Percentiles rank a stretch among this genome's conserved stretches.
phyloP scores from a whole-genome alignment of 2,329 filamentous ascomycete genomes.

The Pseudocercospora fijiensis region DNA sequence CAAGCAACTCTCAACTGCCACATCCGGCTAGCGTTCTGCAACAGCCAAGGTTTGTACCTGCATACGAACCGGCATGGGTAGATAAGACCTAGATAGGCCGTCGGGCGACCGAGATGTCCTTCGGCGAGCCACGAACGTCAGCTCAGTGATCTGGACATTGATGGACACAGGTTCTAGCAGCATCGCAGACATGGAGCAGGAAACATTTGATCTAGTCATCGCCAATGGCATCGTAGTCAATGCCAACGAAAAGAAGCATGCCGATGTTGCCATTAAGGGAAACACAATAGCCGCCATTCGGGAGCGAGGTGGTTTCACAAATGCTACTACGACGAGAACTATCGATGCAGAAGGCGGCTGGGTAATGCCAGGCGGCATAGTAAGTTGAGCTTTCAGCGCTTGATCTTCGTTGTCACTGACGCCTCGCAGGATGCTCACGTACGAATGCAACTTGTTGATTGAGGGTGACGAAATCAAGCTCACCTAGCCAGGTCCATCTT shows the following conservation, averaged over 20 bases:
- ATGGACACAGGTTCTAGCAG: neutral
- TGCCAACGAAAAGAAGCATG: slow-evolving; percentile 40
- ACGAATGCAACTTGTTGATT: neutral
- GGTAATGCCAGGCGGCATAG: slow-evolving; percentile 41
- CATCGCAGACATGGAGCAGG: slow-evolving; percentile 1
- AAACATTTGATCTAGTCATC: slow-evolving; percentile 41
- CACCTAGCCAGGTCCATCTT: slow-evolving; percentile 45
- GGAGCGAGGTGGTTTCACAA: slow-evolving; percentile 36
- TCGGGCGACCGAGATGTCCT: neutral
- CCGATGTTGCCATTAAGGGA: slow-evolving; percentile 47
- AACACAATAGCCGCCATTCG: slow-evolving; percentile 43
- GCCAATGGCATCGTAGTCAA: slow-evolving; percentile 47
- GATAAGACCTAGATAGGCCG: slow-evolving; percentile 14
- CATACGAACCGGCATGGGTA: neutral
- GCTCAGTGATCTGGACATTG: neutral
- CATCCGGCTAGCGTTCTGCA: neutral
- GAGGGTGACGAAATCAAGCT: neutral
- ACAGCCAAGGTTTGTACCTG: slow-evolving; percentile 8
- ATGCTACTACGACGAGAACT: slow-evolving; percentile 34
- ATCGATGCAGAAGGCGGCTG: slow-evolving; percentile 50
- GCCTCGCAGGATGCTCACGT: slow-evolving; percentile 41
- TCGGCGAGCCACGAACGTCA: slow-evolving; percentile 6
- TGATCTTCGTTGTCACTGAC: neutral
- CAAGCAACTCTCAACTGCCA: neutral
- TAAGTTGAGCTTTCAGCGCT: neutral